Conservation (phyloP, 345 rosid genomes). For the Lepidium aucheri region DNA sequence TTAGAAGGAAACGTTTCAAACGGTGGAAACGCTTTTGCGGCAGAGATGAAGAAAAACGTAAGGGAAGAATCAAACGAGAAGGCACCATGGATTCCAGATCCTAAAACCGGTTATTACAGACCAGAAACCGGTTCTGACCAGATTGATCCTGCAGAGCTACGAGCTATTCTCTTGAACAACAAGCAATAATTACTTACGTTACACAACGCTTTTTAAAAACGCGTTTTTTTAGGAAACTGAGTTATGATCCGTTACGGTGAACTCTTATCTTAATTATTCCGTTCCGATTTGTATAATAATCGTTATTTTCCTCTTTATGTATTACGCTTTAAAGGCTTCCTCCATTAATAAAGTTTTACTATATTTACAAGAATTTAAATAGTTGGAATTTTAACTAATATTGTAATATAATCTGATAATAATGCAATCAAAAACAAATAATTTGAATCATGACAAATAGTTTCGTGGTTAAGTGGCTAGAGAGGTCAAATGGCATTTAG, state of each 20-base stretch:
- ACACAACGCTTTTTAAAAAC: neutral
- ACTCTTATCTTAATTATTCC: neutral
- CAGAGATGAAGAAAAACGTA: slow-evolving; percentile 34
- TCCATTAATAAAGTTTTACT: neutral
- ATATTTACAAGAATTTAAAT: neutral
- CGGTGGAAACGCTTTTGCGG: slow-evolving; percentile 15
- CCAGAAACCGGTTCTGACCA: slow-evolving; percentile 55
- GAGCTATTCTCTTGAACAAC: slow-evolving; percentile 57
- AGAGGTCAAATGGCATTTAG: too few species aligned
- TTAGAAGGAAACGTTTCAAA: slow-evolving; percentile 23
- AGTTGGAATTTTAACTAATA: neutral
- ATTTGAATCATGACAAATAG: neutral
- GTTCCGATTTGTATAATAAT: neutral
- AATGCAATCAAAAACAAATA: neutral
- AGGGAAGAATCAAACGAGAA: slow-evolving; percentile 40
- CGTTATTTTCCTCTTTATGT: neutral
- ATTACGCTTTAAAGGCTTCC: neutral
- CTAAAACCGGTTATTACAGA: slow-evolving; percentile 73
- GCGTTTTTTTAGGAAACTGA: neutral
- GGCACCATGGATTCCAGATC: slow-evolving; percentile 78
- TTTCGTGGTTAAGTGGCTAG: too few species aligned
- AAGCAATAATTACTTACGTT: slow-evolving; percentile 22
- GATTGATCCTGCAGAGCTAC: slow-evolving; percentile 57
- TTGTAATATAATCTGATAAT: neutral
- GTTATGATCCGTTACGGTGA: slow-evolving; percentile 5